Evolutionary conservation across 345 rosid species (phyloP).

Genomic region (Salix exigua): DNA sequence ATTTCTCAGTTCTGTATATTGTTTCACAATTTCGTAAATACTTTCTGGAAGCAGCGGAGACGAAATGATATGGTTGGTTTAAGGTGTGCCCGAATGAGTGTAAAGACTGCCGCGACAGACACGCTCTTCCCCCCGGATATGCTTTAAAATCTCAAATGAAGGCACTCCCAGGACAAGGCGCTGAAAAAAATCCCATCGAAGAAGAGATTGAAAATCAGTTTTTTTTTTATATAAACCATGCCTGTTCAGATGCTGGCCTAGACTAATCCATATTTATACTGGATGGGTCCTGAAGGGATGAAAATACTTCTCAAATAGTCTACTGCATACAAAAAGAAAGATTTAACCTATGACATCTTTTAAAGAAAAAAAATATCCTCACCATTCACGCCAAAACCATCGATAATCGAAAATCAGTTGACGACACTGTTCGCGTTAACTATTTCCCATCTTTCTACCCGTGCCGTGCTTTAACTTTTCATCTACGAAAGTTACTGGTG

Average conservation of each 20-base stretch:
- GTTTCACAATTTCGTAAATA: too few relatives aligned
- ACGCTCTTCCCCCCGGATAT: constrained; percentile 95
- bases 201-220: constrained; percentile 95
- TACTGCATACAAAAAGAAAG: too few relatives aligned
- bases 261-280: too few relatives aligned
- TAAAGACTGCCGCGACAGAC: constrained; percentile 84
- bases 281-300: too few relatives aligned
- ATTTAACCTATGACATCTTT: too few relatives aligned
- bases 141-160: constrained; percentile 92
- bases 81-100: constrained; percentile 90
- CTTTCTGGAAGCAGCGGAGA: constrained; percentile 92
- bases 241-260: too few relatives aligned
- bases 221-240: too few relatives aligned
- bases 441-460: neutral
- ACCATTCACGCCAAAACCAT: too few relatives aligned
- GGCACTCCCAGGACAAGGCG: constrained; percentile 84
- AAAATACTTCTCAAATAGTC: too few relatives aligned
- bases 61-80: constrained; percentile 97
- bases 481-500: neutral
- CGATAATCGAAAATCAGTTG: constrained; percentile 93
- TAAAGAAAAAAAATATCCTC: too few relatives aligned
- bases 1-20: too few relatives aligned
- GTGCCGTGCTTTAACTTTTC: too few relatives aligned
- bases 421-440: neutral
- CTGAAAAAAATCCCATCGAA: constrained; percentile 72